Percentiles rank a stretch among this genome's conserved stretches.
Conservation (phyloP, 805 yeast genomes). For the Saccharomyces jurei region DNA sequence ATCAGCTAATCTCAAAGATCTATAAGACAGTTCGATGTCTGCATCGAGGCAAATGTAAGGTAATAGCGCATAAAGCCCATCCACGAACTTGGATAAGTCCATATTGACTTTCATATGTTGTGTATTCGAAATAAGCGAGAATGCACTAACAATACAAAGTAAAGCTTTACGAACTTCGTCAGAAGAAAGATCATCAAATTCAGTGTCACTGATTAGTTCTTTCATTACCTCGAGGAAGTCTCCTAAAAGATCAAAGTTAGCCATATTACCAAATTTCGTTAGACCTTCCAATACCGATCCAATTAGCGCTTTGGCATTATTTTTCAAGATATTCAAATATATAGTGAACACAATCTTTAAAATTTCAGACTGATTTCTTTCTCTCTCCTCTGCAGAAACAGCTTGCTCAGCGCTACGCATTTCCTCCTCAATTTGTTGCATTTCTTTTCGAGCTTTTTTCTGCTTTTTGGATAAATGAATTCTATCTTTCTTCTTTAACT, state of each 20-base stretch:
- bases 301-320: constrained; percentile 55
- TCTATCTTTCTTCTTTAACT: constrained; percentile 75
- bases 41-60: constrained; percentile 67
- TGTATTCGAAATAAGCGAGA: constrained; percentile 73
- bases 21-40: constrained; percentile 79
- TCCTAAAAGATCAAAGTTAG: constrained; percentile 85
- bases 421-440: constrained; percentile 82
- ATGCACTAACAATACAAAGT: constrained; percentile 82
- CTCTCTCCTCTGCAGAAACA: constrained; percentile 81
- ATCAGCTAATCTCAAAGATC: constrained; percentile 71
- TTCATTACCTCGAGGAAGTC: constrained; percentile 84
- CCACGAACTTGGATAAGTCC: constrained; percentile 75
- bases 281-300: constrained; percentile 89
- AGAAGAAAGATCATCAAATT: constrained; percentile 38
- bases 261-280: constrained; percentile 83
- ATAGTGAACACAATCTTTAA: constrained; percentile 62
- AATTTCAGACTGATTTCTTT: constrained; percentile 74
- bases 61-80: constrained; percentile 61
- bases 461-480: constrained; percentile 88
- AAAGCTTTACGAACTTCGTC: constrained; percentile 62
- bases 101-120: constrained; percentile 62
- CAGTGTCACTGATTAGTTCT: constrained; percentile 58
- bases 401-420: constrained; percentile 79
- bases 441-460: constrained; percentile 78
- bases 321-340: constrained; percentile 69